phyloP scores from a whole-genome alignment of 2,329 filamentous ascomycete genomes.

The Pestalotiopsis sp. region DNA sequence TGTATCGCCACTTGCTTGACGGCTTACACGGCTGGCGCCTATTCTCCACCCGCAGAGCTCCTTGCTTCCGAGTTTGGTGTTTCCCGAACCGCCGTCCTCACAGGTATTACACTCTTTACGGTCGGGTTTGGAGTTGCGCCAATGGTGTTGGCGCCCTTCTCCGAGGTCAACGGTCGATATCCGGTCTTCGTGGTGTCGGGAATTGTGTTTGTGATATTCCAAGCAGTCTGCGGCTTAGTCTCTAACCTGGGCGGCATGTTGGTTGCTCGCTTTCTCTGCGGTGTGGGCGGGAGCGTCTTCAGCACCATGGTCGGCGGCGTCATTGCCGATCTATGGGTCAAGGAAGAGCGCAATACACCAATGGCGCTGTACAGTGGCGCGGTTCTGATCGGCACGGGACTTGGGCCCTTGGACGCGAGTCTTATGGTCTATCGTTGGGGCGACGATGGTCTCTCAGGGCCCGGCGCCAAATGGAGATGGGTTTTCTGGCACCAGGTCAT shows the following conservation, averaged over 20 bases:
- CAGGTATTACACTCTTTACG: slow-evolving; percentile 83
- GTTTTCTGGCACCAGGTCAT: slow-evolving; percentile 87
- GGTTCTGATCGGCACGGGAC: slow-evolving; percentile 77
- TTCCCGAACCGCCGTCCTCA: slow-evolving; percentile 65
- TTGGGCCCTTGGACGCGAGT: slow-evolving; percentile 73
- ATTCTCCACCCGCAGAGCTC: slow-evolving; percentile 68
- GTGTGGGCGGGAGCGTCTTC: slow-evolving; percentile 77
- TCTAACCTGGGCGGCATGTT: slow-evolving; percentile 73
- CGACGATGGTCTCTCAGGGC: slow-evolving; percentile 26
- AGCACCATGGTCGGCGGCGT: slow-evolving; percentile 93
- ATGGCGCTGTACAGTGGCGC: slow-evolving; percentile 87
- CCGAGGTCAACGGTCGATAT: slow-evolving; percentile 83
- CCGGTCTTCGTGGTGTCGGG: slow-evolving; percentile 80
- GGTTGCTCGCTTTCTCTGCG: slow-evolving; percentile 73
- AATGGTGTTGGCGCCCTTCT: slow-evolving; percentile 84
- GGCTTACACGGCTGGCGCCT: slow-evolving; percentile 80
- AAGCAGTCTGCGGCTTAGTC: slow-evolving; percentile 74
- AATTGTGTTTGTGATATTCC: slow-evolving; percentile 69
- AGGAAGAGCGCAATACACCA: slow-evolving; percentile 78
- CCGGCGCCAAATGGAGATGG: slow-evolving; percentile 71
- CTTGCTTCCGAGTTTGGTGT: slow-evolving; percentile 69
- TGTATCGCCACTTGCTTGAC: slow-evolving; percentile 77
- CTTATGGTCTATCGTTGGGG: slow-evolving; percentile 67
- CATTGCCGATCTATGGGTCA: slow-evolving; percentile 82
- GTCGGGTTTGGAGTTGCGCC: slow-evolving; percentile 78